Evolutionary conservation across 139 green algal species (phyloP).

Genomic region (Coelastrella sp.): DNA sequence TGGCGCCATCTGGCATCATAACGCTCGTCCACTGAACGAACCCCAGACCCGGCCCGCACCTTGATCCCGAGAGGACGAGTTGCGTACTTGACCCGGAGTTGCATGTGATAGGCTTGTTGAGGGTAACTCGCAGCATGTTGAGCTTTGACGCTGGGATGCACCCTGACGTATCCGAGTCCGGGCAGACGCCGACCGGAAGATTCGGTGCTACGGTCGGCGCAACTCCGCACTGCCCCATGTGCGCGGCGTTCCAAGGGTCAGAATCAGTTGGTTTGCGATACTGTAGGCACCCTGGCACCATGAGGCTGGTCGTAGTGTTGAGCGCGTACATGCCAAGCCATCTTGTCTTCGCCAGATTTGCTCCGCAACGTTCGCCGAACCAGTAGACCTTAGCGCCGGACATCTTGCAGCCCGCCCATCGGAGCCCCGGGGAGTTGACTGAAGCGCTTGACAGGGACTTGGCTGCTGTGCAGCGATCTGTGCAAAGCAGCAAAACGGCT

Average conservation of each 20-base stretch:
- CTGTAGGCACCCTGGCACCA: conserved; percentile 20
- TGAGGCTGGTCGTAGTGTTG: conserved; percentile 2
- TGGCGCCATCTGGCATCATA: background rate
- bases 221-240: conserved; percentile 34
- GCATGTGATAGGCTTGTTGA: conserved; percentile 4
- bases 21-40: conserved; percentile 39
- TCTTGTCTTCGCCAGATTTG: conserved; percentile 3
- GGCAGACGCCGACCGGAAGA: conserved; percentile 1
- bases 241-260: background rate
- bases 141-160: background rate
- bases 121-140: background rate
- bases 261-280: background rate
- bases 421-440: background rate
- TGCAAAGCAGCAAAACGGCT: background rate
- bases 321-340: conserved; percentile 43
- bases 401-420: conserved; percentile 17
- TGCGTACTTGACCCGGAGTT: background rate
- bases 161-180: background rate
- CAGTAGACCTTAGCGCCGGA: conserved; percentile 3
- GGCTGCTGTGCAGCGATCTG: background rate
- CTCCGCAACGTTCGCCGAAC: conserved; percentile 47
- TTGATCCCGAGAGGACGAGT: background rate
- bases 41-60: conserved; percentile 37
- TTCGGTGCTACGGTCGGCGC: background rate
- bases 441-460: background rate